Base-by-base conservation (phyloP, 495 filamentous ascomycete species). In the Penicillium antarcticum region DNA sequence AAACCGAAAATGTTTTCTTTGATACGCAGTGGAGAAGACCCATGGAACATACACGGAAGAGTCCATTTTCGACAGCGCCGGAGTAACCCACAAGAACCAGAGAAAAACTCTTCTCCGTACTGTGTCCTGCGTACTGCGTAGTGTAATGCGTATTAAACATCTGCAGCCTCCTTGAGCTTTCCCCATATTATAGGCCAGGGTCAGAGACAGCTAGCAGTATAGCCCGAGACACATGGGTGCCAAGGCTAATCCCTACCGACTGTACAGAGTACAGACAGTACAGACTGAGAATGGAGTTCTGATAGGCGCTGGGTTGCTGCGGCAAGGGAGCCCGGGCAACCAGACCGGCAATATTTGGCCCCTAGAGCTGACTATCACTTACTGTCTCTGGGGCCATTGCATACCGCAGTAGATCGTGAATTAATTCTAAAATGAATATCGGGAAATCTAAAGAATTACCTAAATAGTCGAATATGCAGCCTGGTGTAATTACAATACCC, bases 261-360 rank as follows among this genome's bases (percentile, higher is more conserved):
- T 37, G 18, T 51, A 42, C 53, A 64, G 57, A 40, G 43, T 45
- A 49, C 49, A 45, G 42, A 66, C 66, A 60, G 21, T 23, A 62
- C 53, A 52, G 54, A 36, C 36, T 36, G 33, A 48, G 53, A 43
- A 36, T 35, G 29, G 19, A 13, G 47, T 46, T 63, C 57, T 72
- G 69, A 72, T 72, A 68, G 65, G 69, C 57, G 58, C 51, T 57
- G 63, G 55, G 66, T 65, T 68, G 59, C 66, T 68, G 69, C 69
- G 71, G 70, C 66, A 72, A 73, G 72, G 72, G 72, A 75, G 72
- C 58, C 72, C 67, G 56, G 69, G 72, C 72, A 75, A 75, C 72
- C 42, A 55, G 35, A 34, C 42, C 46, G 58, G 58, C 36, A 48
- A 36, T 48, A 48, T 48, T 40, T 38, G 24, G 46, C 46, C 19